Percentiles rank a stretch among this genome's conserved stretches.
Conservation (phyloP, 2,329 filamentous ascomycete species). For the Sphaerostilbella broomeana region DNA sequence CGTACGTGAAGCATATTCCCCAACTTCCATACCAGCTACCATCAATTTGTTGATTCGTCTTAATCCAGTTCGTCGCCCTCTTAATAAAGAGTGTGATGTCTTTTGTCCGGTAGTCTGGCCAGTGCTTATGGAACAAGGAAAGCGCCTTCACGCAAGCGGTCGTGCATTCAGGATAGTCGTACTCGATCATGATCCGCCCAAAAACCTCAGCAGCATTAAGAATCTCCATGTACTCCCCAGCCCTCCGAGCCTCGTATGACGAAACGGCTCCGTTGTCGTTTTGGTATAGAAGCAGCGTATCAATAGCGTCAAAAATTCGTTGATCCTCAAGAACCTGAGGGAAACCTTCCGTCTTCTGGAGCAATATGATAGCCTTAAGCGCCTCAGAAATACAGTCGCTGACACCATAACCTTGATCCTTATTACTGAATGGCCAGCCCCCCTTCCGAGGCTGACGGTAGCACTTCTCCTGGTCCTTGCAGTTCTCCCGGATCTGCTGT, state of each 20-base stretch:
- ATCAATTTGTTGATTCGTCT: constrained; percentile 66
- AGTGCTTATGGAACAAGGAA: constrained; percentile 71
- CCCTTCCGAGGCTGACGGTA: constrained; percentile 91
- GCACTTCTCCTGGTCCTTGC: constrained; percentile 66
- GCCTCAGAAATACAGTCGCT: constrained; percentile 92
- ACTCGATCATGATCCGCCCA: constrained; percentile 95
- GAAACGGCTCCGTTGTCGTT: constrained; percentile 80
- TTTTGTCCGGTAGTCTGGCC: constrained; percentile 68
- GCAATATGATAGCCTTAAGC: constrained; percentile 74
- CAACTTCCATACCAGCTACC: constrained; percentile 98
- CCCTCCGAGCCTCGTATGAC: constrained; percentile 81
- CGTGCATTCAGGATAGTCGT: constrained; percentile 96
- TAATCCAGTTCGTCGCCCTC: constrained; percentile 76
- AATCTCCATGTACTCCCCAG: constrained; percentile 69
- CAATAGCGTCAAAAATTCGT: constrained; percentile 79
- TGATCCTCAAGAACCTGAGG: constrained; percentile 67
- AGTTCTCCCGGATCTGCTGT: constrained; percentile 85
- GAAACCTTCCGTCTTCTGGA: constrained; percentile 74
- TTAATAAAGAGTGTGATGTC: constrained; percentile 71
- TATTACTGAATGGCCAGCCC: constrained; percentile 93
- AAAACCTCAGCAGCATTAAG: constrained; percentile 97
- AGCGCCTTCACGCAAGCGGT: constrained; percentile 88
- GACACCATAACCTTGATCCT: constrained; percentile 87
- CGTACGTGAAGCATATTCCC: constrained; percentile 98
- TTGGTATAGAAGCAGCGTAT: constrained; percentile 87